Conservation (phyloP, 371 early-diverging fungal genomes). For the Mortierella sp. region DNA sequence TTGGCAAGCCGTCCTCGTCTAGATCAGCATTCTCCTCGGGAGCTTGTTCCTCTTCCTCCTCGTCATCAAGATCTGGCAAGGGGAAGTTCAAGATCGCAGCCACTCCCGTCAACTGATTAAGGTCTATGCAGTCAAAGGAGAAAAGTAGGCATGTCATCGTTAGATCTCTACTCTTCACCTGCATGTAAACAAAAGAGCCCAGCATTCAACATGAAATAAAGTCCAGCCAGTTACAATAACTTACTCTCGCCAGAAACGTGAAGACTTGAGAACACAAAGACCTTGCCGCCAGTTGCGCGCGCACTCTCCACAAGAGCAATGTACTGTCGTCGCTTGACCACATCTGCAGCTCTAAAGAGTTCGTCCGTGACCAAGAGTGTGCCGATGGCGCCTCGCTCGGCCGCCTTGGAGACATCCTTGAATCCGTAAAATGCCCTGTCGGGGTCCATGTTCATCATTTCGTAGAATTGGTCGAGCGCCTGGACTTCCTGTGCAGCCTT, state of each 20-base stretch:
- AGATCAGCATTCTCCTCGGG: constrained; percentile 16
- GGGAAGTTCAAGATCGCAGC: constrained; percentile 95
- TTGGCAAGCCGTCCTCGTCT: constrained; percentile 35
- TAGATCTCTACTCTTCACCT: not conserved
- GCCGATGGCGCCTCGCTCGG: constrained; percentile 87
- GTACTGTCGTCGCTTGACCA: constrained; percentile 86
- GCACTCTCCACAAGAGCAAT: constrained; percentile 89
- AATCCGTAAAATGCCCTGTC: constrained; percentile 94
- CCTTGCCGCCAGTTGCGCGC: constrained; percentile 82
- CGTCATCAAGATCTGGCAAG: constrained; percentile 74
- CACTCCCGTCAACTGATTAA: constrained; percentile 93
- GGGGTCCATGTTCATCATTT: constrained; percentile 89
- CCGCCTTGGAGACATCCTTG: constrained; percentile 87
- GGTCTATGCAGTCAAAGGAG: constrained; percentile 60
- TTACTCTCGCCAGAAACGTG: constrained; percentile 95
- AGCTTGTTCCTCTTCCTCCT: constrained; percentile 62
- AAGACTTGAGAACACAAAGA: constrained; percentile 90
- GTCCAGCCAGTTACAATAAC: constrained; percentile 10
- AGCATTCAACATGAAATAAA: not conserved
- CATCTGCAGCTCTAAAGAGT: constrained; percentile 91
- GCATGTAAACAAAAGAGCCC: not conserved
- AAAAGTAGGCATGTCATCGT: not conserved
- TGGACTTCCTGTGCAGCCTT: constrained; percentile 91
- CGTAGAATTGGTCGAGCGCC: constrained; percentile 88
- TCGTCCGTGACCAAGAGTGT: constrained; percentile 92